Evolutionary conservation across 129 eudicot species (phyloP).

Genomic region (Heracleum sosnowskyi): DNA sequence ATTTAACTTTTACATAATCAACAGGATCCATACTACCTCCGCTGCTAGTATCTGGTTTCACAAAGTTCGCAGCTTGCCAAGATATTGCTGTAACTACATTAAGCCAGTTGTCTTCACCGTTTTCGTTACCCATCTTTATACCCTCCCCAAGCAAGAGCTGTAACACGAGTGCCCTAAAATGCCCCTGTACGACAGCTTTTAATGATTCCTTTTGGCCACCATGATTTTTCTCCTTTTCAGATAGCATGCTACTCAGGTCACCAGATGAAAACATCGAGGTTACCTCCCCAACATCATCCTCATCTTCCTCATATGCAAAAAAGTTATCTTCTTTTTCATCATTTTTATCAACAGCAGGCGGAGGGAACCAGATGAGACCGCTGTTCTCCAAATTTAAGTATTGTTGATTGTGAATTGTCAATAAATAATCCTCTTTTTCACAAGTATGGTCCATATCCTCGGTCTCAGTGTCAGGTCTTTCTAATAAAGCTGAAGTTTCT

Average conservation of each 20-base stretch:
- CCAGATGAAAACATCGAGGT: constrained; percentile 34
- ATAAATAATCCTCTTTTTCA: constrained; percentile 27
- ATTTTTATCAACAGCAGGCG: constrained; percentile 61
- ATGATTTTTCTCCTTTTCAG: constrained; percentile 30
- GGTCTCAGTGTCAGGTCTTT: constrained; percentile 36
- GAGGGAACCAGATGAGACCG: constrained; percentile 85
- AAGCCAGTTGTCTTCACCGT: constrained; percentile 54
- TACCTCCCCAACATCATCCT: constrained; percentile 61
- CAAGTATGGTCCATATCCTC: constrained; percentile 20
- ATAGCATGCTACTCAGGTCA: constrained; percentile 27
- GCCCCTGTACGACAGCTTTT: constrained; percentile 61
- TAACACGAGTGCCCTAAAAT: constrained; percentile 89
- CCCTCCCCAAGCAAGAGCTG: constrained; percentile 70
- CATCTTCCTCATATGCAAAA: constrained; percentile 73
- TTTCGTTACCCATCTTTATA: constrained; percentile 15
- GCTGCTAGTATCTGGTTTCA: constrained; percentile 84
- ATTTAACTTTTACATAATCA: constrained; percentile 77
- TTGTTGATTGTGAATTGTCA: constrained; percentile 22
- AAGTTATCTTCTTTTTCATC: constrained; percentile 45
- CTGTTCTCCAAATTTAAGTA: constrained; percentile 78
- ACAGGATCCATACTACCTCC: constrained; percentile 99
- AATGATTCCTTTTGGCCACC: constrained; percentile 45
- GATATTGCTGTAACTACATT: constrained; percentile 62
- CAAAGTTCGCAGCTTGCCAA: constrained; percentile 91
- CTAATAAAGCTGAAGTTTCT: constrained; percentile 42